phyloP scores from a whole-genome alignment of 106 monocot genomes.

The Dendrobium chrysotoxum region DNA sequence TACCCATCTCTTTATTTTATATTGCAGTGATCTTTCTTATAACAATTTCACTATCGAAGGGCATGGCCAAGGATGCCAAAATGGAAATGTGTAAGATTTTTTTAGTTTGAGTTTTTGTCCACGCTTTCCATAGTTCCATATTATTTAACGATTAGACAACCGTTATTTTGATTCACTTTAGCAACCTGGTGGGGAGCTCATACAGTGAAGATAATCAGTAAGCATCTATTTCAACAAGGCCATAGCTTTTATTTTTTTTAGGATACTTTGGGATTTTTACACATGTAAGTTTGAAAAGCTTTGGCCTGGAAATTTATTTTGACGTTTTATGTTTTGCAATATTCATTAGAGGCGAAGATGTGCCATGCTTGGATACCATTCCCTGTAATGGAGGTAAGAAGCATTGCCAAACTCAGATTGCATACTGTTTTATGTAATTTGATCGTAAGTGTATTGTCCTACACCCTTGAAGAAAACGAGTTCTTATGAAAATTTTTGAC shows the following conservation, averaged over 20 bases:
- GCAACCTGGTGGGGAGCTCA: constrained; percentile 9
- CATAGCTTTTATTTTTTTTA: neutral
- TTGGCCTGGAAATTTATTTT: neutral
- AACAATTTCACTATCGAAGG: constrained; percentile 17
- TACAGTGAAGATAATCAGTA: neutral
- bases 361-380: constrained; percentile 12
- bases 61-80: constrained; percentile 8
- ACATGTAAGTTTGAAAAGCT: neutral
- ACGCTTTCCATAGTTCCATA: neutral
- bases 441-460: neutral
- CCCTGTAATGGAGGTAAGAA: constrained; percentile 2
- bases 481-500: neutral
- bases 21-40: constrained; percentile 27
- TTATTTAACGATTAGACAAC: neutral
- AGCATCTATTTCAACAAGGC: neutral
- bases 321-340: neutral
- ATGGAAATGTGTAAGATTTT: constrained; percentile 15
- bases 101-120: neutral
- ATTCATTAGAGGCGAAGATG: neutral
- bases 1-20: neutral
- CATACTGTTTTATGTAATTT: neutral
- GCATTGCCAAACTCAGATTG: neutral
- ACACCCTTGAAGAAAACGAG: neutral
- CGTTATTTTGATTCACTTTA: constrained; percentile 1
- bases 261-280: neutral